phyloP scores from a whole-genome alignment of 2,329 filamentous ascomycete genomes.

The Monosporascus sp. region DNA sequence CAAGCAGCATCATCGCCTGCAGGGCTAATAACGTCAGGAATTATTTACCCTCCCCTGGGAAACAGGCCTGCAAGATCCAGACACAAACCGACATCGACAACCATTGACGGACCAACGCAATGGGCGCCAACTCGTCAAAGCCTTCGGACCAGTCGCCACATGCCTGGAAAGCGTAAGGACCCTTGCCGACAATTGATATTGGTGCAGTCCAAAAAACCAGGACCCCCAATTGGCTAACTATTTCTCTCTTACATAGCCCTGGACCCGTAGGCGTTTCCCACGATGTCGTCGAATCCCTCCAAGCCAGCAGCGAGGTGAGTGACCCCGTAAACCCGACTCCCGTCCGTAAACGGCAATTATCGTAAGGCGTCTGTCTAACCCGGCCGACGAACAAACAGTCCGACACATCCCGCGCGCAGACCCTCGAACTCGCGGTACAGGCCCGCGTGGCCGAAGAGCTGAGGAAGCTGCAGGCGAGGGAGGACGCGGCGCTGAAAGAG shows the following conservation, averaged over 20 bases:
- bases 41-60: background rate
- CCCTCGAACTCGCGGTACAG: constrained; percentile 83
- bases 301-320: constrained; percentile 77
- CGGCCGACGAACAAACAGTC: constrained; percentile 49
- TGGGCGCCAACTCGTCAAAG: constrained; percentile 55
- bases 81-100: constrained; percentile 8
- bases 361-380: background rate
- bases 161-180: constrained; percentile 51
- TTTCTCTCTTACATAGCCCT: constrained; percentile 27
- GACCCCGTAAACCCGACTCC: background rate
- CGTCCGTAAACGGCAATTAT: background rate
- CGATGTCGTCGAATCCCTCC: constrained; percentile 74
- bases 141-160: constrained; percentile 36
- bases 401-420: constrained; percentile 78
- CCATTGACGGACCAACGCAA: constrained; percentile 34
- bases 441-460: constrained; percentile 81
- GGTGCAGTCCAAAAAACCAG: too few species aligned
- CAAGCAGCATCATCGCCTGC: too few species aligned
- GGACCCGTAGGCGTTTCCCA: constrained; percentile 61
- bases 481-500: constrained; percentile 62
- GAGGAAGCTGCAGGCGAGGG: constrained; percentile 66
- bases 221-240: background rate
- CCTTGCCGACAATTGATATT: background rate
- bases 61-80: background rate
- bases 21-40: background rate